Evolutionary conservation across 2,329 filamentous ascomycete genomes (phyloP), one percentile per base, ranked within the genome.

Genomic region (Trichoderma breve): DNA sequence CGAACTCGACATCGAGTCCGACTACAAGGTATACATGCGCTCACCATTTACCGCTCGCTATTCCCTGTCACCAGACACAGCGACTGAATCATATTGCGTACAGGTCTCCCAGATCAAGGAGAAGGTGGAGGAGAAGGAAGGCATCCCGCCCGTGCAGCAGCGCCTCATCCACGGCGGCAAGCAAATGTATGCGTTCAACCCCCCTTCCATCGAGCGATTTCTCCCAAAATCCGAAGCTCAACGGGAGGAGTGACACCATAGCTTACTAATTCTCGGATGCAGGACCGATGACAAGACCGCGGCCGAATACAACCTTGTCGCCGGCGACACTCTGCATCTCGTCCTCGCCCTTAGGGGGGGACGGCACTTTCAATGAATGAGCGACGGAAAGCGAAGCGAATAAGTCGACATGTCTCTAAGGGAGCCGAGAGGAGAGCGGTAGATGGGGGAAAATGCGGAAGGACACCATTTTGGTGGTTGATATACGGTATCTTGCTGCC

Each of bases 91-190:
- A 30, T 32, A 34, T 28, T 24, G 32, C 18, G 34, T 36, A 63
- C 76, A 97, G 94, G 93, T 98, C 77, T 91, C 92, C 53, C 91
- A 95, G 82, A 98, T 99, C 87, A 99, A 99, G 88, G 96, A 98
- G 84, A 95, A 95, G 79, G 96, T 99, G 71, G 96, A 99, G 83
- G 96, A 99, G 86, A 98, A 98, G 85, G 96, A 98, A 81, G 96
- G 96, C 71, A 99, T 99, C 78, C 95, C 96, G 57, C 96, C 96
- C 1, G 94, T 96, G 21, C 96, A 99, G 84, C 96, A 99, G 84
- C 91, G 96, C 72, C 86, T 99, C 76, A 99, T 99, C 79, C 98
- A 92, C 80, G 94, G 95, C 69, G 96, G 96, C 79, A 99, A 99
- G 86, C 96, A 99, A 82, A 98, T 99, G 96, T 98, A 84, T 74